Percentiles rank a stretch among this genome's conserved stretches.
Evolutionary conservation across 345 rosid species (phyloP).

Genomic region (Linum lewisii): DNA sequence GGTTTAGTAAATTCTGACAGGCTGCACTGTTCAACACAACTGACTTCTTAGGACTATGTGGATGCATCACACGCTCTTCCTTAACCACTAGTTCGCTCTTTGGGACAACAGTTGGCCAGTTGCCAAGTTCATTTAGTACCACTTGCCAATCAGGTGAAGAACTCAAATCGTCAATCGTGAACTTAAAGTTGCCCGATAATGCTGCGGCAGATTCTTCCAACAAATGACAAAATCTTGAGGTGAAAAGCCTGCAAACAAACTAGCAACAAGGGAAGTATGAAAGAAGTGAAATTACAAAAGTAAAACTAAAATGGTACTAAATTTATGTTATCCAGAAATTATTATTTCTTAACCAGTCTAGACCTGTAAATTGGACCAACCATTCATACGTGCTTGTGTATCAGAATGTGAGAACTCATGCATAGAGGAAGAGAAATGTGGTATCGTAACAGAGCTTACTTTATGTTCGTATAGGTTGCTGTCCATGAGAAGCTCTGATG

Average conservation of each 20-base stretch:
- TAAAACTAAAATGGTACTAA: background rate
- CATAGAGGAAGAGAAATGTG: background rate
- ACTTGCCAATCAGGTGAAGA: slow-evolving; percentile 53
- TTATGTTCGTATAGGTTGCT: slow-evolving; percentile 57
- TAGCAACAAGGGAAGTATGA: slow-evolving; percentile 32
- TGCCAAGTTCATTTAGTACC: slow-evolving; percentile 40
- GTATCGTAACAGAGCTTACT: slow-evolving; percentile 24
- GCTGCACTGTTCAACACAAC: slow-evolving; percentile 29
- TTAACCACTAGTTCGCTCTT: slow-evolving; percentile 15
- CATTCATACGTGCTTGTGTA: background rate
- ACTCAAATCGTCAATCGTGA: slow-evolving; percentile 27
- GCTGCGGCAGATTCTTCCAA: slow-evolving; percentile 36
- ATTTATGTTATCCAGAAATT: background rate
- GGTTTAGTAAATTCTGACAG: slow-evolving; percentile 52
- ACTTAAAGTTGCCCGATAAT: slow-evolving; percentile 25
- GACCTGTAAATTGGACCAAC: background rate
- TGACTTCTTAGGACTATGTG: slow-evolving; percentile 9
- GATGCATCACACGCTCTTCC: slow-evolving; percentile 7
- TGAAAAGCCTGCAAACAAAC: slow-evolving; percentile 86
- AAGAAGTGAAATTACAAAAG: background rate
- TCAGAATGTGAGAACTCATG: background rate
- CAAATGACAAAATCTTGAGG: slow-evolving; percentile 43
- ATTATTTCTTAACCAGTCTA: background rate
- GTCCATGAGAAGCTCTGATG: slow-evolving; percentile 51
- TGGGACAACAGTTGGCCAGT: slow-evolving; percentile 21